These are phyloP conservation scores for Claviceps sp. DNA, from an alignment of 2,329 filamentous ascomycete genomes.

Conservation along the genomic window DNA sequence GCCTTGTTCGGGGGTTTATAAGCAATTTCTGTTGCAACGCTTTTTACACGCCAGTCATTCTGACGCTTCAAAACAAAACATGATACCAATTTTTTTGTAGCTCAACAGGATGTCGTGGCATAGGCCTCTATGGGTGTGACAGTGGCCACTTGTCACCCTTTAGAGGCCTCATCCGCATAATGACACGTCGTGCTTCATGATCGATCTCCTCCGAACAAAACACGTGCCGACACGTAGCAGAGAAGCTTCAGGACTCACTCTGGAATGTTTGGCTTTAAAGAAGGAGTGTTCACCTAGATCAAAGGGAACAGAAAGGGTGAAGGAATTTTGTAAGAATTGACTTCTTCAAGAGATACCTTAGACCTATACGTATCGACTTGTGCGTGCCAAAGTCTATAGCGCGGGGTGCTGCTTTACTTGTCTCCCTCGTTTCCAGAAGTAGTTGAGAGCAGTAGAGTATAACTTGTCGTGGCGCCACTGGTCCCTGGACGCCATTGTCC, in stretches of 20 bases:
- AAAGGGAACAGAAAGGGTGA: not conserved
- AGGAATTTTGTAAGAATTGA: not conserved
- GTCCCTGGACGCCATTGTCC: constrained; percentile 23
- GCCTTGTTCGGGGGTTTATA: no score
- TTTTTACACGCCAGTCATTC: no score
- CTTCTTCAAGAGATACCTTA: not conserved
- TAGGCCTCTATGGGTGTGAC: not conserved
- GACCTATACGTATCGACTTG: not conserved
- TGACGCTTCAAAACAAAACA: no score
- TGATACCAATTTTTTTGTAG: not conserved
- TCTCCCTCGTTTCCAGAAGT: constrained; percentile 12
- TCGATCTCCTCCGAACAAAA: not conserved
- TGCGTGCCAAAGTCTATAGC: constrained; percentile 1
- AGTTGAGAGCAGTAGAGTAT: constrained; percentile 27
- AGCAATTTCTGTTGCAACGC: no score
- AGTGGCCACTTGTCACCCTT: no score
- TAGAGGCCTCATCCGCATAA: not conserved
- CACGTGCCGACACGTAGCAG: not conserved
- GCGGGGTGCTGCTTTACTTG: constrained; percentile 6
- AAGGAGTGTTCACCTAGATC: not conserved
- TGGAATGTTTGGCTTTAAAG: not conserved
- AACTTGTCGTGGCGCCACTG: constrained; percentile 16
- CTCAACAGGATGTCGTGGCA: not conserved
- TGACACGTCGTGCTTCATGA: not conserved
- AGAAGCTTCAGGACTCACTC: not conserved